These are phyloP conservation scores for Lagerstroemia speciosa DNA, from an alignment of 345 rosid species.

Conservation along the genomic window DNA sequence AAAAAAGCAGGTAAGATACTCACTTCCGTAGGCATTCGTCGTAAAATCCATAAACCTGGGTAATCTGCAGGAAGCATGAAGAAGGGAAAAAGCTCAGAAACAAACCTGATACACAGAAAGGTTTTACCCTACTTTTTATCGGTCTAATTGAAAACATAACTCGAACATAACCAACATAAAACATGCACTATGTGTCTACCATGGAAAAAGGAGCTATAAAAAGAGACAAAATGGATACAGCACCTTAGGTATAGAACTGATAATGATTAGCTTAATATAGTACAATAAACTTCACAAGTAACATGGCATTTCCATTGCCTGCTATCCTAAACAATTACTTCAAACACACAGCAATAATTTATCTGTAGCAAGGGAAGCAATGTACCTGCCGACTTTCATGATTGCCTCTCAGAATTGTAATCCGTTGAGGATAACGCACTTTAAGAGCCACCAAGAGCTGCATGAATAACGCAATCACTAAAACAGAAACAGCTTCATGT, in stretches of 20 bases:
- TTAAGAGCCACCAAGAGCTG: constrained; percentile 86
- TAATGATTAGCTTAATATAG: neutral
- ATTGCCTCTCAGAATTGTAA: constrained; percentile 95
- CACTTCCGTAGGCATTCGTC: constrained; percentile 98
- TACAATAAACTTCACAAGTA: neutral
- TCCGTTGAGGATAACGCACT: constrained; percentile 78
- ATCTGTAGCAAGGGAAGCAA: neutral
- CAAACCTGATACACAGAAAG: neutral
- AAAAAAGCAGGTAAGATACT: constrained; percentile 27
- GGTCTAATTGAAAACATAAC: neutral
- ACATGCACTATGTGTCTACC: neutral
- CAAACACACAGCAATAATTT: neutral
- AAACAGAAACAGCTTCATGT: neutral
- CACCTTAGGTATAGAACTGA: neutral
- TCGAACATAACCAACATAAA: neutral
- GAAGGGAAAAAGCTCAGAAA: neutral
- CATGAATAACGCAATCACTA: constrained; percentile 4
- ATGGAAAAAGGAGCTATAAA: neutral
- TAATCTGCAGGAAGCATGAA: constrained; percentile 49
- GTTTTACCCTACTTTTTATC: neutral
- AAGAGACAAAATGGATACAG: constrained; percentile 2
- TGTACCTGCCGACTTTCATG: constrained; percentile 98
- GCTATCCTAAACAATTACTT: neutral
- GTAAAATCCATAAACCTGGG: constrained; percentile 98
- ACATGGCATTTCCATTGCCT: neutral